Base-by-base conservation (phyloP, 2,329 filamentous ascomycete genomes). In the Alternaria brassicae region DNA sequence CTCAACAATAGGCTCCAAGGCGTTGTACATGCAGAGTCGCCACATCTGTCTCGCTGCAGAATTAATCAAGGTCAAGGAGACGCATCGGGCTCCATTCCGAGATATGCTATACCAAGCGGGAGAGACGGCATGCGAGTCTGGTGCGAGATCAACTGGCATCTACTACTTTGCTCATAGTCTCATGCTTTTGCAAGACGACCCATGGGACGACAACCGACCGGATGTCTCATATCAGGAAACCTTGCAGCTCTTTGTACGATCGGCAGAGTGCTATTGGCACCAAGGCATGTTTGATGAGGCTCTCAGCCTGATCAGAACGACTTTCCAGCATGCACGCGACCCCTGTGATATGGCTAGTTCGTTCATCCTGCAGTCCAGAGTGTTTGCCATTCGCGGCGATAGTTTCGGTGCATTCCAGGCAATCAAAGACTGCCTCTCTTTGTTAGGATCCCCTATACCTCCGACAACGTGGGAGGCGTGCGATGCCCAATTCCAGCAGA, bases 181-280 rank as follows among this genome's bases (percentile, higher is more conserved):
- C 44, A 83, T 84, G 9, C 83, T 98, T n/a, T 82, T 98, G 13
- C 93, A 96, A 72, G 82, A 89, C 6, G 81, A 91, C 53, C 88
- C 91, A 1, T 98, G 94, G 94, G 82, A 86, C 40, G 88, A 90
- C 28, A 83, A 82, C 6, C 77, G 80, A 13, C 83, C 86, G 5
- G 94, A 97, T 73, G 89, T 91, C 0, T 90, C 88, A 44, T 97
- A 97, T 69, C 88, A 92, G 10, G 94, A 98, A 79, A 96, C 93
- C 0, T 83, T 96, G 62, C 88, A 75, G 39, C 63, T 77, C 1
- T 89, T 92, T 74, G 88, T 93, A 4, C 88, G 91, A 53, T 88
- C 91, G 4, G 91, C 93, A 3, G 93, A 97, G 75, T 92, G 91
- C 73, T 89, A 91, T 67, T 87, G 93, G 71, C 92, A 91, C 70